phyloP scores from a whole-genome alignment of 2,329 filamentous ascomycete genomes.

The Colletotrichum theobromicola region DNA sequence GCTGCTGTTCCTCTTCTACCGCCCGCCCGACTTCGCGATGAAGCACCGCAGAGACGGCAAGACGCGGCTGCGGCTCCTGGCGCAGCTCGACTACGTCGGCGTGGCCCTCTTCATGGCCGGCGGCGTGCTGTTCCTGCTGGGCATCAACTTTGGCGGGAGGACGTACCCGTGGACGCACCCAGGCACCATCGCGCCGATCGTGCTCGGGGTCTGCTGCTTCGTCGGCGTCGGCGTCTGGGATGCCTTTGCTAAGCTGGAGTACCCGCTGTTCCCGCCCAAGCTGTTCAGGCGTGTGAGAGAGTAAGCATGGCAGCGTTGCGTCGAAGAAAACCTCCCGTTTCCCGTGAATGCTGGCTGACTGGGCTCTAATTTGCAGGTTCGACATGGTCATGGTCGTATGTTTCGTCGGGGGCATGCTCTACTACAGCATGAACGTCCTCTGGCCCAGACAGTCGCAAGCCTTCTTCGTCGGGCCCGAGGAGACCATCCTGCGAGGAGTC shows the following conservation, averaged over 20 bases:
- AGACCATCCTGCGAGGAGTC: slow-evolving; percentile 28
- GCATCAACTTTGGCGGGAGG: slow-evolving; percentile 32
- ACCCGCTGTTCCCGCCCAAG: slow-evolving; percentile 34
- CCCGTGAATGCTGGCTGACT: neutral
- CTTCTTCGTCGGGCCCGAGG: slow-evolving; percentile 27
- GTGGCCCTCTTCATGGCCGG: slow-evolving; percentile 30
- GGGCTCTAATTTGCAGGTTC: slow-evolving; percentile 27
- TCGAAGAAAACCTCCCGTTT: neutral
- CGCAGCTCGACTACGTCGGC: slow-evolving; percentile 30
- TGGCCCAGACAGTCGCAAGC: slow-evolving; percentile 33
- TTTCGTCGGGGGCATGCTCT: slow-evolving; percentile 36
- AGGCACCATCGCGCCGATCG: slow-evolving; percentile 26
- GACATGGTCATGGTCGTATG: slow-evolving; percentile 33
- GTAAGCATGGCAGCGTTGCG: neutral
- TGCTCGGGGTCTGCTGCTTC: slow-evolving; percentile 23
- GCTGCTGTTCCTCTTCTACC: slow-evolving; percentile 33
- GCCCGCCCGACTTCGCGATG: slow-evolving; percentile 38
- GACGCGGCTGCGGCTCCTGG: slow-evolving; percentile 27
- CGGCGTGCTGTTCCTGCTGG: slow-evolving; percentile 31
- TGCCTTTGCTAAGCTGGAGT: slow-evolving; percentile 28
- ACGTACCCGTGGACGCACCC: slow-evolving; percentile 32
- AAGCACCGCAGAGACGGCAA: slow-evolving; percentile 34
- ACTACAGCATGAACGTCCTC: slow-evolving; percentile 35
- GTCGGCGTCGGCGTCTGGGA: slow-evolving; percentile 34
- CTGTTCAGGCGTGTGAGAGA: slow-evolving; percentile 32